phyloP scores from a whole-genome alignment of 2,329 filamentous ascomycete species.

The Emericellopsis cladophorae region DNA sequence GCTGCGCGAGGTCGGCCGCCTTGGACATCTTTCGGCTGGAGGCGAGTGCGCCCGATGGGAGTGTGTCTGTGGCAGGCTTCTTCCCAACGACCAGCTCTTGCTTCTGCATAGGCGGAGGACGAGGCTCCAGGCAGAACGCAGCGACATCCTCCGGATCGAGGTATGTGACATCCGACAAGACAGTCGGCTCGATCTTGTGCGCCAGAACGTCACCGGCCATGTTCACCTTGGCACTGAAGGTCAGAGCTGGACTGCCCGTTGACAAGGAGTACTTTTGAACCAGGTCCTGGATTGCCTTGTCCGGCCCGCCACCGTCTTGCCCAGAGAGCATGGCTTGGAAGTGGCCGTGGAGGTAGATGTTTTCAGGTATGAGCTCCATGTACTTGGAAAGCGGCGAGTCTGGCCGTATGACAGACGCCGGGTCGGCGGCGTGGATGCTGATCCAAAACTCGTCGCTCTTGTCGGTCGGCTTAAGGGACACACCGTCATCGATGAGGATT shows the following conservation, averaged over 20 bases:
- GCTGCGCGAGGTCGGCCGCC: slow-evolving; percentile 25
- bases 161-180: slow-evolving; percentile 40
- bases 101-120: slow-evolving; percentile 5
- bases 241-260: slow-evolving; percentile 37
- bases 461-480: slow-evolving; percentile 54
- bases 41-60: background rate
- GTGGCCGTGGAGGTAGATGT: slow-evolving; percentile 47
- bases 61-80: background rate
- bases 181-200: slow-evolving; percentile 38
- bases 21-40: slow-evolving; percentile 26
- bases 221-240: slow-evolving; percentile 48
- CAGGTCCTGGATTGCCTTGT: slow-evolving; percentile 21
- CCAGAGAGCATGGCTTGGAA: slow-evolving; percentile 40
- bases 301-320: slow-evolving; percentile 7
- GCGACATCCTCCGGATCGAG: slow-evolving; percentile 40
- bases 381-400: slow-evolving; percentile 45
- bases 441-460: slow-evolving; percentile 53
- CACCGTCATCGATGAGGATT: slow-evolving; percentile 64
- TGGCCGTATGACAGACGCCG: slow-evolving; percentile 54
- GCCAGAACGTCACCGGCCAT: slow-evolving; percentile 38
- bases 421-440: slow-evolving; percentile 68
- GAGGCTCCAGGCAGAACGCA: slow-evolving; percentile 24
- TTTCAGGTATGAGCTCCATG: slow-evolving; percentile 47
- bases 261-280: slow-evolving; percentile 43
- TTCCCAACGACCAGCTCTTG: slow-evolving; percentile 2